Percentiles rank a stretch among this genome's conserved stretches.
These are phyloP conservation scores for Themeda triandra DNA, from an alignment of 176 grass and related monocot species.

Conservation along the genomic window DNA sequence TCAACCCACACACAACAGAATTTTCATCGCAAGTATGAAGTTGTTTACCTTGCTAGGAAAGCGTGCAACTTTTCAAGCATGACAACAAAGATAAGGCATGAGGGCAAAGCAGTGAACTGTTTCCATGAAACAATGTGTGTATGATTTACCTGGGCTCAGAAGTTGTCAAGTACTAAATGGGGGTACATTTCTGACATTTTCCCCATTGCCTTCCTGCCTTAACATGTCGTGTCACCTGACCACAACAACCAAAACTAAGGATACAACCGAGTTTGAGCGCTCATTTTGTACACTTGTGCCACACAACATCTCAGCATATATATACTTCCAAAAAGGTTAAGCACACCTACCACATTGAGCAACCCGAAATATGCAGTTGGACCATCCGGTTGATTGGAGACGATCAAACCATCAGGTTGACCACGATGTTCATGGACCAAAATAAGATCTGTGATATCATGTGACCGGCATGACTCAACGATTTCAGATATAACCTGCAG, in stretches of 20 bases:
- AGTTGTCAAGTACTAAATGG: conserved; percentile 81
- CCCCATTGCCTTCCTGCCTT: conserved; percentile 78
- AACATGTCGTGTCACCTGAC: conserved; percentile 79
- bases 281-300: not conserved
- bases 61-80: not conserved
- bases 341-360: conserved; percentile 73
- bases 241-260: conserved; percentile 11
- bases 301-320: not conserved
- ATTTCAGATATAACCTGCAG: conserved; percentile 86
- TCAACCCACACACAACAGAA: not conserved
- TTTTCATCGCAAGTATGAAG: not conserved
- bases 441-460: conserved; percentile 90
- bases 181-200: conserved; percentile 96
- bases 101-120: not conserved
- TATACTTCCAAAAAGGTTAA: not conserved
- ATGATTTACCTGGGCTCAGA: conserved; percentile 55
- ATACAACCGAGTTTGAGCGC: not conserved
- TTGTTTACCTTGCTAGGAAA: not conserved
- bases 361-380: conserved; percentile 90
- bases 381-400: conserved; percentile 78
- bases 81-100: not conserved
- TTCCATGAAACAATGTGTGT: conserved; percentile 13
- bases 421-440: conserved; percentile 91
- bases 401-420: conserved; percentile 82
- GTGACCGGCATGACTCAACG: conserved; percentile 62